Evolutionary conservation across 306 rosid species (phyloP).

Genomic region (Echinosophora koreensis): DNA sequence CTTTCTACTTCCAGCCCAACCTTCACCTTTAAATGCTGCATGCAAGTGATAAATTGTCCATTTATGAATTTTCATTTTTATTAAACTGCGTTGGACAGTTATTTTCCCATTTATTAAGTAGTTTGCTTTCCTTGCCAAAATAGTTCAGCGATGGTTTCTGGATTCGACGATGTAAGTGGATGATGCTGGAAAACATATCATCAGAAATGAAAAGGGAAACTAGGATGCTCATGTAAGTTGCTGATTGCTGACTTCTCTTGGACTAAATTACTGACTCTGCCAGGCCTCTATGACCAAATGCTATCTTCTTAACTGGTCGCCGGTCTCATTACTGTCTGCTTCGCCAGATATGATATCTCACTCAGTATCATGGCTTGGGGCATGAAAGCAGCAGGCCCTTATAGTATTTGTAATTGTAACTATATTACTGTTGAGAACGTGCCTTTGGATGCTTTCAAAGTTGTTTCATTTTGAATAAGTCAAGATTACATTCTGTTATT

Average conservation of each 20-base stretch:
- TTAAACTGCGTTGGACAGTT: constrained; percentile 7
- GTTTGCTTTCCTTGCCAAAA: background rate
- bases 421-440: background rate
- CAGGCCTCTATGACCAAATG: constrained; percentile 4
- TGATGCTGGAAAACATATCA: constrained; percentile 38
- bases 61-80: background rate
- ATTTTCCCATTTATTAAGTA: background rate
- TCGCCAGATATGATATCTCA: background rate
- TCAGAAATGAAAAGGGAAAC: constrained; percentile 31
- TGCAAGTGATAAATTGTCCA: constrained; percentile 4
- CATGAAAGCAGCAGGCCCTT: constrained; percentile 4
- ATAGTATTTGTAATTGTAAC: constrained; percentile 17
- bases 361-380: constrained; percentile 32
- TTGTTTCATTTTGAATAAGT: too few species aligned
- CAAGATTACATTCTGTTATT: too few species aligned
- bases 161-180: constrained; percentile 35
- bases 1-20: background rate
- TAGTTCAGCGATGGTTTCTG: constrained; percentile 20
- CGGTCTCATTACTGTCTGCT: background rate
- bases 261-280: background rate
- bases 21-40: background rate
- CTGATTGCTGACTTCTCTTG: background rate
- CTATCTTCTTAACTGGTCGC: constrained; percentile 17
- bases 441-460: background rate
- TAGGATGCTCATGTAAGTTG: constrained; percentile 15